Evolutionary conservation across 1,139 yeast species (phyloP), one percentile per base, ranked within the genome.

Genomic region (Pichia sp.): DNA sequence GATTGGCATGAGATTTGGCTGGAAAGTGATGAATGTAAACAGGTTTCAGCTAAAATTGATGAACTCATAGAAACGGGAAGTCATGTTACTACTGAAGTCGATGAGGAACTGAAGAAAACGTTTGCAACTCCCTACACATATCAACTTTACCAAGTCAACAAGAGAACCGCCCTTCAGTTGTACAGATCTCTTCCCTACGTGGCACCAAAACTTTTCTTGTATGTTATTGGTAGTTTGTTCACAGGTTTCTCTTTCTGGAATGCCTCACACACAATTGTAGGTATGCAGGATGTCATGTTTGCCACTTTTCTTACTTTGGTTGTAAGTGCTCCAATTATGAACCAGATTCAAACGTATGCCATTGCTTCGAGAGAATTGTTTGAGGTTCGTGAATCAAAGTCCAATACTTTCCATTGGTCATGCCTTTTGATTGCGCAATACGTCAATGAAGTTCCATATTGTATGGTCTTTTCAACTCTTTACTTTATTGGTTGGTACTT

Each of bases 331-430:
- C 82, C 85, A 3, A 67, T 78, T 40, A 72, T 76, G 52, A 79
- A 80, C 64, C 85, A 81, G 67, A 74, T 78, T 66, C 78, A 81
- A 62, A 81, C 77, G 42, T 72, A 74, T 62, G 83, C 83, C 8
- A 72, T 79, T 52, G 70, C 69, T 18, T 71, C 80, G 9, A 72
- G 86, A 62, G 83, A 80, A 52, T 65, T 81, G 43, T 82, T 66
- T 61, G 87, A 82, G 65, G 82, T 79, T 13, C 74, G 88, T 63
- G 88, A 83, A 62, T 76, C 80, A 44, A 76, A 79, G 55, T 80
- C 86, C 5, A 81, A 80, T 59, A 82, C 85, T 54, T 83, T 79
- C 68, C 85, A 81, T 60, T 83, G 87, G 85, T 71, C 82, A n/a
- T 67, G 79, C 19, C 66, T 83, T 61, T 67, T 82, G 30, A 49